phyloP scores from a whole-genome alignment of 495 filamentous ascomycete genomes.

The Xylaria curta region DNA sequence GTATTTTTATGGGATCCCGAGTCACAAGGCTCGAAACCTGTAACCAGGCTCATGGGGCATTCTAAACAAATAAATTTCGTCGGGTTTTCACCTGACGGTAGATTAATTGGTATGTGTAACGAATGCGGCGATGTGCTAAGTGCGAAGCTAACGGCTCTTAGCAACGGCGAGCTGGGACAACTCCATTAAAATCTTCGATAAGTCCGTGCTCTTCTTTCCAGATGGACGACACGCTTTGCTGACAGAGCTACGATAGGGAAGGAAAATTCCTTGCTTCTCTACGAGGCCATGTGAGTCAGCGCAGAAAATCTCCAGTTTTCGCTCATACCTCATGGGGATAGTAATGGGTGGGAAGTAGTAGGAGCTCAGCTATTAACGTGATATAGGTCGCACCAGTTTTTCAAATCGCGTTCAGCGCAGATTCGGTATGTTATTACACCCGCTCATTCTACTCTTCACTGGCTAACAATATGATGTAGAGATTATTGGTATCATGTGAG shows the following conservation, averaged over 20 bases:
- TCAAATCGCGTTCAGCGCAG: constrained; percentile 87
- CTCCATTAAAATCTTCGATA: constrained; percentile 87
- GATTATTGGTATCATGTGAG: constrained; percentile 28
- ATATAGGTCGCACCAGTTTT: constrained; percentile 78
- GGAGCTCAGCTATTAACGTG: constrained; percentile 27
- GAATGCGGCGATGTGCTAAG: neutral
- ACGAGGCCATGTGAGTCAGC: constrained; percentile 71
- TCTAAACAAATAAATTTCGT: constrained; percentile 97
- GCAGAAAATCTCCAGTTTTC: neutral
- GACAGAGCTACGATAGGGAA: constrained; percentile 48
- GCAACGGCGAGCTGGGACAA: constrained; percentile 93
- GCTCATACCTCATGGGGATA: neutral
- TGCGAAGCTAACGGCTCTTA: constrained; percentile 3
- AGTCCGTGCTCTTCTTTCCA: constrained; percentile 47
- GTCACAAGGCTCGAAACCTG: constrained; percentile 73
- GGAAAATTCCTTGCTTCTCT: constrained; percentile 84
- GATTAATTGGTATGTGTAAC: constrained; percentile 60
- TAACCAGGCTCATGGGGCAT: constrained; percentile 88
- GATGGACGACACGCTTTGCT: constrained; percentile 9
- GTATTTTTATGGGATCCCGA: constrained; percentile 96
- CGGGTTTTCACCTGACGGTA: constrained; percentile 87
- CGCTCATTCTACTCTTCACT: constrained; percentile 1
- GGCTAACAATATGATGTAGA: constrained; percentile 17
- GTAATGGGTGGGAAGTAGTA: neutral
- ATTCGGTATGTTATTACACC: constrained; percentile 57